Conservation (phyloP, 1,284 basidiomycete species). For the Erythrobasidium hasegawianum region DNA sequence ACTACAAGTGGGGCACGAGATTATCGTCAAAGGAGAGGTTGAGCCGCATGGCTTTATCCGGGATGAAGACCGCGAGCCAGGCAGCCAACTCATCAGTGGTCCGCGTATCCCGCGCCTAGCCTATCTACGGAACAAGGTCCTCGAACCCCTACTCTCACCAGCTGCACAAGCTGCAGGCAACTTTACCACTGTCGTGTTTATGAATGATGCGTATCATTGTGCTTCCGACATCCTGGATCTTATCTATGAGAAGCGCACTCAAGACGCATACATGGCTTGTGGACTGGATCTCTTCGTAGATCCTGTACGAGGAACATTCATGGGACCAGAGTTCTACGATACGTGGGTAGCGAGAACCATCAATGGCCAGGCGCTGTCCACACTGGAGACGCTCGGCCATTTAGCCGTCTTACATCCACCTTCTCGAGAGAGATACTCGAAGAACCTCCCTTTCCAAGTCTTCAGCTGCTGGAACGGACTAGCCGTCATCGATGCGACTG, state of each 20-base stretch:
- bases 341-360: constrained; percentile 53
- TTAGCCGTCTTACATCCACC: constrained; percentile 42
- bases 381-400: constrained; percentile 40
- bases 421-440: constrained; percentile 43
- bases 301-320: constrained; percentile 38
- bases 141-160: constrained; percentile 49
- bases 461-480: constrained; percentile 51
- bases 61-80: not conserved
- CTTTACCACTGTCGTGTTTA: constrained; percentile 47
- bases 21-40: not conserved
- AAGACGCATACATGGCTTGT: constrained; percentile 52
- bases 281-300: constrained; percentile 49
- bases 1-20: not conserved
- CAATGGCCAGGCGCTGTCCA: constrained; percentile 43
- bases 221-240: constrained; percentile 52
- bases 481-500: constrained; percentile 48
- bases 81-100: constrained; percentile 19
- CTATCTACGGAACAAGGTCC: constrained; percentile 51
- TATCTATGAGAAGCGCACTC: constrained; percentile 50
- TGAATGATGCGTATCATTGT: constrained; percentile 53
- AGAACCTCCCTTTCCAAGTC: constrained; percentile 51
- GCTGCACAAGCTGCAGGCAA: constrained; percentile 36
- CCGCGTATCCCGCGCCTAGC: constrained; percentile 50
- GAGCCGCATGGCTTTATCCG: constrained; percentile 4
- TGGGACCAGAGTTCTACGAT: constrained; percentile 51